These are phyloP conservation scores for Aspergillus taichungensis DNA, from an alignment of 495 filamentous ascomycete species.

Conservation along the genomic window DNA sequence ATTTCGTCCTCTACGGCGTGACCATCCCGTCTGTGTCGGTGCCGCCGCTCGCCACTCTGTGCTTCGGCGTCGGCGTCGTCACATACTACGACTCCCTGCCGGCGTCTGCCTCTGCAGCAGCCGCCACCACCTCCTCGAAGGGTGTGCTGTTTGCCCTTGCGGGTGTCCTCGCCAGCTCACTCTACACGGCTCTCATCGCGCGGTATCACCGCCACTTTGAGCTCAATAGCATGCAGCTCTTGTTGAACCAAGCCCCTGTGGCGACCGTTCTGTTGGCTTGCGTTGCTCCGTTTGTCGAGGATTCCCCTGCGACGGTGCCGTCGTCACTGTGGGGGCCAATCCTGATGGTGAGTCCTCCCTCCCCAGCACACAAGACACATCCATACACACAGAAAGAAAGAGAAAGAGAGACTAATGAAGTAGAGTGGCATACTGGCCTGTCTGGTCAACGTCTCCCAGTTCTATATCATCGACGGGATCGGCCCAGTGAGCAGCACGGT, in stretches of 20 bases:
- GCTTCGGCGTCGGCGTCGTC: constrained; percentile 58
- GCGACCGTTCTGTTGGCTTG: constrained; percentile 55
- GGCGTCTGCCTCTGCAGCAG: constrained; percentile 19
- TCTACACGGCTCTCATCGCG: constrained; percentile 65
- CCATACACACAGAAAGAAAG: not conserved
- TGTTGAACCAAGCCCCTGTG: constrained; percentile 63
- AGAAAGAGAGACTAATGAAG: not conserved
- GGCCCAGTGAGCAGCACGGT: constrained; percentile 65
- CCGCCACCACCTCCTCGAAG: constrained; percentile 38
- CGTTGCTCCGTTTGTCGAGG: constrained; percentile 57
- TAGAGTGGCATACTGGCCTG: constrained; percentile 49
- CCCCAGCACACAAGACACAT: not conserved
- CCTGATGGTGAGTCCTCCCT: constrained; percentile 23
- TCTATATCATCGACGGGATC: constrained; percentile 63
- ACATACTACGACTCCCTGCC: constrained; percentile 63
- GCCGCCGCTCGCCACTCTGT: constrained; percentile 52
- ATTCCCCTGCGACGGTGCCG: constrained; percentile 44
- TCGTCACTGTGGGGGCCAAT: constrained; percentile 31
- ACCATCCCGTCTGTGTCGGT: constrained; percentile 41
- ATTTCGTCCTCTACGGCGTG: constrained; percentile 53
- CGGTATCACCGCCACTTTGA: constrained; percentile 57
- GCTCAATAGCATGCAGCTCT: constrained; percentile 62
- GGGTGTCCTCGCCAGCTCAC: constrained; percentile 54
- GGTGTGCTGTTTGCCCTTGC: constrained; percentile 57
- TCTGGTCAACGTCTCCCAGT: constrained; percentile 65